A percentile compares a stretch with the other conserved stretches of the same genome.
Evolutionary conservation across 2,329 filamentous ascomycete genomes (phyloP).

Genomic region (Neopestalotiopsis rosae): DNA sequence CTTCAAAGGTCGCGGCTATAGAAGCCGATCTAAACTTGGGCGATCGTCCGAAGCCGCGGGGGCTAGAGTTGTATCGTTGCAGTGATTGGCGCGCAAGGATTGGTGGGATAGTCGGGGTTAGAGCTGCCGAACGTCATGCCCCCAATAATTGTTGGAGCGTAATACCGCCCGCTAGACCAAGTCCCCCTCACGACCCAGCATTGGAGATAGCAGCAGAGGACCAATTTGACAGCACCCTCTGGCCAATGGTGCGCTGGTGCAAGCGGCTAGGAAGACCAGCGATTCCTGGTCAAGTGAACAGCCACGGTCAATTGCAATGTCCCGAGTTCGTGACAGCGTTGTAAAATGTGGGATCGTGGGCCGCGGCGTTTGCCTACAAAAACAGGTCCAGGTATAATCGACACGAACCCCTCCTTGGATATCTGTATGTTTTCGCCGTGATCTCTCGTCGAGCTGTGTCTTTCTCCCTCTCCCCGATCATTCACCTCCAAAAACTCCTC

Average conservation of each 20-base stretch:
- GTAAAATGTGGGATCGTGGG: slow-evolving; percentile 10
- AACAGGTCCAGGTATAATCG: slow-evolving; percentile 8
- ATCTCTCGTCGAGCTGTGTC: neutral
- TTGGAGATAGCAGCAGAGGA: neutral
- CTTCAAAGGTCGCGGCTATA: neutral
- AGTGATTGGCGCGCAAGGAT: slow-evolving; percentile 18
- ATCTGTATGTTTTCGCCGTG: neutral
- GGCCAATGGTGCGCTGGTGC: slow-evolving; percentile 1
- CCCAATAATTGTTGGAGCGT: slow-evolving; percentile 9
- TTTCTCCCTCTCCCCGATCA: neutral
- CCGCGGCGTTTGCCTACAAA: neutral
- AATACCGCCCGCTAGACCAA: neutral
- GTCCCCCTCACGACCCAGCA: slow-evolving; percentile 9
- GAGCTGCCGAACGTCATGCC: slow-evolving; percentile 18
- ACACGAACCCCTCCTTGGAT: slow-evolving; percentile 2
- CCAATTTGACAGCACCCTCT: neutral
- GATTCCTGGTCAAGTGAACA: neutral
- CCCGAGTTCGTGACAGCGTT: slow-evolving; percentile 15
- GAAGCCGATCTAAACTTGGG: neutral
- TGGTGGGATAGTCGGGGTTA: slow-evolving; percentile 14
- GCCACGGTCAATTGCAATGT: neutral
- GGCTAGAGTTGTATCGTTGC: slow-evolving; percentile 1
- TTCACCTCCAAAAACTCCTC: neutral
- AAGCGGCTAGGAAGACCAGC: neutral
- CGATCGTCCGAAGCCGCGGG: neutral